phyloP scores from a whole-genome alignment of 78 protist genomes.

The Mastigamoeba balamuthi region DNA sequence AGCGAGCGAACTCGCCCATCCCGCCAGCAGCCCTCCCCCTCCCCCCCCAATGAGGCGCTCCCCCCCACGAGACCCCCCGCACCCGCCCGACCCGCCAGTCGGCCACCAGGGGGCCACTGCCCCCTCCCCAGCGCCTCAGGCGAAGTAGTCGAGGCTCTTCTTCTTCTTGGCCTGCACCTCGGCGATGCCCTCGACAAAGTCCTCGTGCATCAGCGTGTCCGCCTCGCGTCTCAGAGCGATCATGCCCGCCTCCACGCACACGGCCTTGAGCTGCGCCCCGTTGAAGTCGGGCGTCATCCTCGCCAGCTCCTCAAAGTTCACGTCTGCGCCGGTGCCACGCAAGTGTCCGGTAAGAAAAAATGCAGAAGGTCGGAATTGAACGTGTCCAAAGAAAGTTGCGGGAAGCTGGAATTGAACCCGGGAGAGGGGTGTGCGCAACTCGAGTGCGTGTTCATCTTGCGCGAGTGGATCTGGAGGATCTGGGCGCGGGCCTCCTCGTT shows the following conservation, averaged over 20 bases:
- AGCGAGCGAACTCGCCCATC: too few species aligned
- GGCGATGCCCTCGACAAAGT: constrained; percentile 94
- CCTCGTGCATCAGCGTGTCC: constrained; percentile 89
- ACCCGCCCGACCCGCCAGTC: too few species aligned
- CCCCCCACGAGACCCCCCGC: too few species aligned
- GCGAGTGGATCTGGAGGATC: constrained; percentile 93
- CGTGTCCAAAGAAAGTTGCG: not conserved
- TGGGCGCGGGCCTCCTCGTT: constrained; percentile 91
- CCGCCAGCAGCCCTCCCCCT: too few species aligned
- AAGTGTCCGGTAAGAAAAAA: not conserved
- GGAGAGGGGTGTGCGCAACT: not conserved
- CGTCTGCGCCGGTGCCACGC: constrained; percentile 32
- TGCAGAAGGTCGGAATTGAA: not conserved
- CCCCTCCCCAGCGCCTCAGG: too few species aligned
- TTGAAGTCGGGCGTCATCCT: constrained; percentile 92
- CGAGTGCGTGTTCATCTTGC: constrained; percentile 73
- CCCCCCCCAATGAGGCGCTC: too few species aligned
- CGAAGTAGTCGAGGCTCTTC: constrained; percentile 86
- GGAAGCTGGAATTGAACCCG: not conserved
- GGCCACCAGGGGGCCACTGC: too few species aligned
- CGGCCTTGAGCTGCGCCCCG: constrained; percentile 99
- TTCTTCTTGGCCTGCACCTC: constrained; percentile 97
- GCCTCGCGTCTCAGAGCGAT: constrained; percentile 76
- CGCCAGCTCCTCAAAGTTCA: constrained; percentile 96
- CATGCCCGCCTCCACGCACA: constrained; percentile 97